Conservation (phyloP, 2,329 filamentous ascomycete species). For the Graphiopsis chlorocephala region DNA sequence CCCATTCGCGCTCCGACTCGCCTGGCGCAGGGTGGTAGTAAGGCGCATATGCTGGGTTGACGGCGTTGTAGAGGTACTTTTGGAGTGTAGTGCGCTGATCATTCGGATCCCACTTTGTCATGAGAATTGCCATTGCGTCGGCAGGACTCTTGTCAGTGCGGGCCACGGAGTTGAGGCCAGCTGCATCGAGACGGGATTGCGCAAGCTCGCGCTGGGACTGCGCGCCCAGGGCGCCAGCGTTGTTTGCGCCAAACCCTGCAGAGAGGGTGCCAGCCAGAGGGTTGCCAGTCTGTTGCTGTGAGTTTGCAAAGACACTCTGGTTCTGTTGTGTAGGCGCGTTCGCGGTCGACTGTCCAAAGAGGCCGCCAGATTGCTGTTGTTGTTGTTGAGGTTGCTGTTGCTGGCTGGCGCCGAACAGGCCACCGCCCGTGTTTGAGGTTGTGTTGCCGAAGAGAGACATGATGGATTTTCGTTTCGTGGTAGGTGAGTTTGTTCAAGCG, state of each 20-base stretch:
- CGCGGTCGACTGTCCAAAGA: slow-evolving; percentile 1
- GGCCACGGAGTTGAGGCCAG: slow-evolving; percentile 21
- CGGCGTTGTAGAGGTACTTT: slow-evolving; percentile 84
- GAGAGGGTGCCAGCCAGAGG: slow-evolving; percentile 24
- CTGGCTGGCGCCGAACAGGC: slow-evolving; percentile 11
- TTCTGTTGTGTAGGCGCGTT: slow-evolving; percentile 23
- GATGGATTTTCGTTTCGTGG: neutral
- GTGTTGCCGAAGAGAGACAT: slow-evolving; percentile 38
- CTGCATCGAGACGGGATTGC: slow-evolving; percentile 18
- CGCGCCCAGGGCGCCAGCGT: slow-evolving; percentile 22
- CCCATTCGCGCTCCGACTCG: slow-evolving; percentile 78
- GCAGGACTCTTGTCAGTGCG: slow-evolving; percentile 66
- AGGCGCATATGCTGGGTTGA: slow-evolving; percentile 69
- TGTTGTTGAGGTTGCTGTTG: slow-evolving; percentile 18
- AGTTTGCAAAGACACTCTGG: slow-evolving; percentile 15
- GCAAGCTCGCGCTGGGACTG: slow-evolving; percentile 29
- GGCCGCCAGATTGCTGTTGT: slow-evolving; percentile 15
- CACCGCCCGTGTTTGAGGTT: slow-evolving; percentile 25
- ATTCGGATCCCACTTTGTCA: slow-evolving; percentile 71
- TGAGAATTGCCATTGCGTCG: slow-evolving; percentile 69
- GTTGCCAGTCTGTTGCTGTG: slow-evolving; percentile 18
- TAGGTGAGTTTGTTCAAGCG: slow-evolving; percentile 15
- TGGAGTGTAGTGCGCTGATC: slow-evolving; percentile 71
- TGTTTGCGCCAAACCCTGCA: slow-evolving; percentile 26
- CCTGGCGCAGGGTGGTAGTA: slow-evolving; percentile 69